A percentile compares a stretch with the other conserved stretches of the same genome.
These are phyloP conservation scores for Lojkania enalia DNA, from an alignment of 2,329 filamentous ascomycete species.

Conservation along the genomic window DNA sequence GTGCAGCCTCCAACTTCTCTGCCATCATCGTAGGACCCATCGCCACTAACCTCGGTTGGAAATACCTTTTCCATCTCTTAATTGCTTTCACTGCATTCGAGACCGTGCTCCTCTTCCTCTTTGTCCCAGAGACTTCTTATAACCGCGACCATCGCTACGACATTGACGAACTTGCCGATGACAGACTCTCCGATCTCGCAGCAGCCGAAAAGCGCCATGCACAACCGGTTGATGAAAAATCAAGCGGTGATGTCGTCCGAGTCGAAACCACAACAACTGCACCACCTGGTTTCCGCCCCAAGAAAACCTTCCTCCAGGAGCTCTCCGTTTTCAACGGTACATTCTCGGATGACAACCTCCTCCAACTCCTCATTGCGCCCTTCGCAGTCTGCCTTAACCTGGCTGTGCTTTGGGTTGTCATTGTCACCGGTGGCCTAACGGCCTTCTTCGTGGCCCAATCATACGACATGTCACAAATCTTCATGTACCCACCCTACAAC, in stretches of 20 bases:
- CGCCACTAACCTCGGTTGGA: slow-evolving; percentile 40
- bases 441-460: slow-evolving; percentile 51
- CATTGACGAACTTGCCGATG: slow-evolving; percentile 34
- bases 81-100: slow-evolving; percentile 52
- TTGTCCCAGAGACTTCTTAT: slow-evolving; percentile 58
- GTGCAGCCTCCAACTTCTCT: slow-evolving; percentile 41
- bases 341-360: slow-evolving; percentile 43
- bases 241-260: slow-evolving; percentile 21
- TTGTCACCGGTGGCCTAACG: slow-evolving; percentile 50
- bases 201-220: slow-evolving; percentile 27
- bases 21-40: slow-evolving; percentile 44
- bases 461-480: slow-evolving; percentile 52
- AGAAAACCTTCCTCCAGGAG: slow-evolving; percentile 44
- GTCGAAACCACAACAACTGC: slow-evolving; percentile 25
- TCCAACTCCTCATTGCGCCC: slow-evolving; percentile 48
- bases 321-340: slow-evolving; percentile 46
- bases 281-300: slow-evolving; percentile 22
- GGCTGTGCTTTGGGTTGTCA: slow-evolving; percentile 55
- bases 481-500: slow-evolving; percentile 53
- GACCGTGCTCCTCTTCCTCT: slow-evolving; percentile 50
- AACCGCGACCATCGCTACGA: slow-evolving; percentile 43
- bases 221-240: slow-evolving; percentile 10
- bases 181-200: slow-evolving; percentile 32
- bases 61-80: slow-evolving; percentile 52
- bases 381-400: slow-evolving; percentile 57